These are phyloP conservation scores for Phyllostachys edulis DNA, from an alignment of 176 grass and related monocot species.

Conservation along the genomic window DNA sequence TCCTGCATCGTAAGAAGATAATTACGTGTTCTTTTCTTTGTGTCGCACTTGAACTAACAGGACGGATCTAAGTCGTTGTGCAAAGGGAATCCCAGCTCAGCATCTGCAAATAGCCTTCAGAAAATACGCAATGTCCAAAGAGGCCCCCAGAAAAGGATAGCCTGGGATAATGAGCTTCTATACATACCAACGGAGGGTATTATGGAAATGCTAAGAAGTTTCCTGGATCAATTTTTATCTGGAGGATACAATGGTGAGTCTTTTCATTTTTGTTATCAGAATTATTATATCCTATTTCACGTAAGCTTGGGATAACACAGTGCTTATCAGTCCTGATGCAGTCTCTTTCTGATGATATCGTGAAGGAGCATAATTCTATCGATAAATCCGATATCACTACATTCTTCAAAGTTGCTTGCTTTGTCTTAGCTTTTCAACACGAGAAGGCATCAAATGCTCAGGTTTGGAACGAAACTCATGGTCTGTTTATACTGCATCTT, in stretches of 20 bases:
- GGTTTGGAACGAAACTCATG: slow-evolving; percentile 47
- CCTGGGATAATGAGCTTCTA: slow-evolving; percentile 70
- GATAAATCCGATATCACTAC: slow-evolving; percentile 66
- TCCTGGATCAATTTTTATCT: slow-evolving; percentile 82
- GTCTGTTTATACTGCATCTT: slow-evolving; percentile 17
- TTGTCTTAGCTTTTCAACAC: slow-evolving; percentile 91
- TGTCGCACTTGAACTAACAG: slow-evolving; percentile 44
- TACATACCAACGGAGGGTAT: slow-evolving; percentile 62
- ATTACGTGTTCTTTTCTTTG: slow-evolving; percentile 14
- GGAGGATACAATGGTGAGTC: slow-evolving; percentile 89
- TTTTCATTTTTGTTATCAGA: slow-evolving; percentile 11
- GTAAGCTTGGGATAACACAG: slow-evolving; percentile 34
- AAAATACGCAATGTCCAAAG: slow-evolving; percentile 73
- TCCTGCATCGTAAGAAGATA: slow-evolving; percentile 21
- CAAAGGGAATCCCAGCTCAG: slow-evolving; percentile 67
- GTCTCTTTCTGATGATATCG: slow-evolving; percentile 78
- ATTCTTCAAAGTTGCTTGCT: slow-evolving; percentile 84
- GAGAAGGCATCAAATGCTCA: slow-evolving; percentile 69
- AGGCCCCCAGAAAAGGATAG: slow-evolving; percentile 84
- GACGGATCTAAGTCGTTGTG: slow-evolving; percentile 89
- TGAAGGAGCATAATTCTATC: slow-evolving; percentile 61
- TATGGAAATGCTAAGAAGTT: slow-evolving; percentile 59
- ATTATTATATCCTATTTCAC: slow-evolving; percentile 18
- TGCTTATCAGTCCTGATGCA: slow-evolving; percentile 86
- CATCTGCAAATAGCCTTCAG: slow-evolving; percentile 54